Base-by-base conservation (phyloP, 306 rosid species). In the Rosa multiflora region DNA sequence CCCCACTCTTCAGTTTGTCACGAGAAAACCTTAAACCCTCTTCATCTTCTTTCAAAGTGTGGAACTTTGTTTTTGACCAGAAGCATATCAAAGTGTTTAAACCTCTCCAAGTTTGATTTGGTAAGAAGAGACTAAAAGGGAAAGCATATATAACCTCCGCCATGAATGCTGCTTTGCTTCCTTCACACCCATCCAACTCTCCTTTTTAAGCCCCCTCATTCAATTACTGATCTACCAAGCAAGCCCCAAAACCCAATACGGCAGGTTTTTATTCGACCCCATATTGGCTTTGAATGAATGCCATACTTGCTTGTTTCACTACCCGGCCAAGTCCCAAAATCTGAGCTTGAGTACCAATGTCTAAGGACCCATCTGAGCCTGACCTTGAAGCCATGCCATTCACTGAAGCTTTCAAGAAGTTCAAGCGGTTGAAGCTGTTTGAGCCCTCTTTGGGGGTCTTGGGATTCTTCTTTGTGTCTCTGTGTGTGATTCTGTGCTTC, bases 91-190 rank as follows among this genome's bases (percentile, higher is more conserved):
- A 55, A 20, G 29, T 61, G 2, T 12, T 59, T 26, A 26, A 61
- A 61, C 67, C 12, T 15, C 62, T 55, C 23, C 44, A n/a, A 42
- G n/a, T 68, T 69, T n/a, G 21, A 69, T 73, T 55, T 66, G 56
- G 55, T 49, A 47, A 13, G 73, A 70, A 63, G 12, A 39, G 23
- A 49, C 15, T 11, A 63, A 74, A 79, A 79, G 73, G 53, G 17
- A 67, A 74, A 75, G 74, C 26, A 44, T 29, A 42, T 51, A 21
- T 78, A 40, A 72, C 61, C 74, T 66, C 78, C 80, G 80, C 88
- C 88, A 89, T 89, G 89, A 93, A 89, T 88, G 87, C 92, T 88
- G 55, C 91, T 72, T 87, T 89, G 88, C 98, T 88, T 91, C 82
- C 73, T 86, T 32, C 39, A 82, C 89, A 88, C 93, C 97, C 94